A percentile compares a stretch with the other conserved stretches of the same genome.
These are phyloP conservation scores for Dendrocalamus sinicus DNA, from an alignment of 176 grass and related monocot genomes.

Conservation along the genomic window DNA sequence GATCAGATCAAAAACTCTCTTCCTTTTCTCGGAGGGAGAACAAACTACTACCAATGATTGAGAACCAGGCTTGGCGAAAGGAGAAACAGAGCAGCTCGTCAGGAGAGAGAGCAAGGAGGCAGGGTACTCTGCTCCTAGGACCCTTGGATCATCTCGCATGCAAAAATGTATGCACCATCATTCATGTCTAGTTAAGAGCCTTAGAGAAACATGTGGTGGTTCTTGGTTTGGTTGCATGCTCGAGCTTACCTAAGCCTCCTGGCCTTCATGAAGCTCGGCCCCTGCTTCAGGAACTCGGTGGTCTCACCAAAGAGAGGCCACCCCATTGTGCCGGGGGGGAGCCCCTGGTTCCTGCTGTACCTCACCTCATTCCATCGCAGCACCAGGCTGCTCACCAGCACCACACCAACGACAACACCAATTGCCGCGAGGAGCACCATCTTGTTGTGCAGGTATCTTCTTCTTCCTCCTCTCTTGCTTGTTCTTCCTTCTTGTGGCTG, in stretches of 20 bases:
- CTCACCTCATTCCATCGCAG: conserved; percentile 85
- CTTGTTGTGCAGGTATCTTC: not conserved
- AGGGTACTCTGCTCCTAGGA: not conserved
- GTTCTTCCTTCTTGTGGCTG: not conserved
- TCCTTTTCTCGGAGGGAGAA: not conserved
- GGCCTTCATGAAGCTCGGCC: conserved; percentile 76
- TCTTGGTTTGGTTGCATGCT: not conserved
- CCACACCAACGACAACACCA: not conserved
- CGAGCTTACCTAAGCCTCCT: conserved; percentile 68
- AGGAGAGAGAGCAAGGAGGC: not conserved
- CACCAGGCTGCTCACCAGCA: conserved; percentile 64
- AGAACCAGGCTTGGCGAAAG: not conserved
- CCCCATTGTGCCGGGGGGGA: conserved; percentile 93
- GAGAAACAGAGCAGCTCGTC: not conserved
- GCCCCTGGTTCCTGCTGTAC: conserved; percentile 66
- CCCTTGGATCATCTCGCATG: not conserved
- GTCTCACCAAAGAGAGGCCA: conserved; percentile 94
- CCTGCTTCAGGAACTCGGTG: conserved; percentile 92
- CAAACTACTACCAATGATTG: not conserved
- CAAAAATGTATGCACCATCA: not conserved
- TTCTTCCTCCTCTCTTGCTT: not conserved
- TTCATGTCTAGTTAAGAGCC: not conserved
- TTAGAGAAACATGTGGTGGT: too few relatives aligned
- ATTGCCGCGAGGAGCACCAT: conserved; percentile 31
- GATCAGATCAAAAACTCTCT: not conserved